phyloP scores from a whole-genome alignment of 2,329 filamentous ascomycete genomes.

The Colletotrichum somersetense region DNA sequence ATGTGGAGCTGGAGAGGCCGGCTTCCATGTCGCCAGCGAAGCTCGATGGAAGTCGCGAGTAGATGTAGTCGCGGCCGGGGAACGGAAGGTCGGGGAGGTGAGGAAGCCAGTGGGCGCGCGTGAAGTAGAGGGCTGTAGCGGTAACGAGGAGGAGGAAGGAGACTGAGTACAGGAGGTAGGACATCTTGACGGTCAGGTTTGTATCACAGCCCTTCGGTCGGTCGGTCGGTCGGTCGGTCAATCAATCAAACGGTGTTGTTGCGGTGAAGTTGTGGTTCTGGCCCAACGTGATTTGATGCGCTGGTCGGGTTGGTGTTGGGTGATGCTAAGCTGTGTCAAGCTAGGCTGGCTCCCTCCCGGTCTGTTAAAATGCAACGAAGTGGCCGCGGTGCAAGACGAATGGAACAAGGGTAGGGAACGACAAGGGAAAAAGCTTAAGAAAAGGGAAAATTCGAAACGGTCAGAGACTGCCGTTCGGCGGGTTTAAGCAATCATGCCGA shows the following conservation, averaged over 20 bases:
- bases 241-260: not conserved
- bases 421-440: not conserved
- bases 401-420: not conserved
- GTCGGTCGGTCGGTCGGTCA: slow-evolving; percentile 2
- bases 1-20: slow-evolving; percentile 84
- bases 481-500: slow-evolving; percentile 29
- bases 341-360: not conserved
- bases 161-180: slow-evolving; percentile 83
- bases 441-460: slow-evolving; percentile 5
- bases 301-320: not conserved
- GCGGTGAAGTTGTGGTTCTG: not conserved
- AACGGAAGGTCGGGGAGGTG: slow-evolving; percentile 71
- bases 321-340: not conserved
- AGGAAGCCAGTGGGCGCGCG: slow-evolving; percentile 81
- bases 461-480: slow-evolving; percentile 26
- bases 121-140: slow-evolving; percentile 84
- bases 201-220: not conserved
- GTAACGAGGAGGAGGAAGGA: slow-evolving; percentile 78
- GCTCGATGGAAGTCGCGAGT: slow-evolving; percentile 80
- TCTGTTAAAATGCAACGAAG: not conserved
- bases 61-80: slow-evolving; percentile 72
- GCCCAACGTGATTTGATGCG: not conserved
- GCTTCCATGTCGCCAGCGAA: slow-evolving; percentile 91
- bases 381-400: not conserved
- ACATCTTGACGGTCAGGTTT: slow-evolving; percentile 67